These are phyloP conservation scores for Penicillium paradoxum DNA, from an alignment of 495 filamentous ascomycete genomes.

Conservation along the genomic window DNA sequence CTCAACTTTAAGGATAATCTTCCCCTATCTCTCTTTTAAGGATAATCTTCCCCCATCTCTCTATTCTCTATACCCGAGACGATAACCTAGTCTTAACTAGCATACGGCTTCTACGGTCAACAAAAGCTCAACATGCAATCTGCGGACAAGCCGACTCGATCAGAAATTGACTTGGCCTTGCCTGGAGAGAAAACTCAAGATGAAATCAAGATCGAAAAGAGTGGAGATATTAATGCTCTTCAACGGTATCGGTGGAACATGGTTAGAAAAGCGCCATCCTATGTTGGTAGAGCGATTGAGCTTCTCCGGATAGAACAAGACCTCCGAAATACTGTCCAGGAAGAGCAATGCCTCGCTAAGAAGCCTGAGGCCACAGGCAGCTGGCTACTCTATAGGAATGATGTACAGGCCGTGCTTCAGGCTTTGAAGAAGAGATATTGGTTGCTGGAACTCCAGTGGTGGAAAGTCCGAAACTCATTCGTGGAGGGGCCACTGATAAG, in stretches of 20 bases:
- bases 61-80: background rate
- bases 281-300: background rate
- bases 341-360: background rate
- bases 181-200: background rate
- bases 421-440: background rate
- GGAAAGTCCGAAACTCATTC: background rate
- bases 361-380: background rate
- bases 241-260: background rate
- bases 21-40: background rate
- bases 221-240: background rate
- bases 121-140: background rate
- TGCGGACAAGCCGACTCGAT: background rate
- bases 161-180: background rate
- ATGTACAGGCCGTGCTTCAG: background rate
- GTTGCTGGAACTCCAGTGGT: background rate
- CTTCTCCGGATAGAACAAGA: background rate
- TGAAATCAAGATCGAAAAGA: background rate
- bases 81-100: background rate
- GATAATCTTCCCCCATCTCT: background rate
- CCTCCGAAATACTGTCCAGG: background rate
- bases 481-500: background rate
- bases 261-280: background rate
- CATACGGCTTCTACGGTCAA: background rate
- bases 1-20: background rate
- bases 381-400: background rate